Conservation (phyloP, 169 alveolate genomes). For the Theileria annulata region DNA sequence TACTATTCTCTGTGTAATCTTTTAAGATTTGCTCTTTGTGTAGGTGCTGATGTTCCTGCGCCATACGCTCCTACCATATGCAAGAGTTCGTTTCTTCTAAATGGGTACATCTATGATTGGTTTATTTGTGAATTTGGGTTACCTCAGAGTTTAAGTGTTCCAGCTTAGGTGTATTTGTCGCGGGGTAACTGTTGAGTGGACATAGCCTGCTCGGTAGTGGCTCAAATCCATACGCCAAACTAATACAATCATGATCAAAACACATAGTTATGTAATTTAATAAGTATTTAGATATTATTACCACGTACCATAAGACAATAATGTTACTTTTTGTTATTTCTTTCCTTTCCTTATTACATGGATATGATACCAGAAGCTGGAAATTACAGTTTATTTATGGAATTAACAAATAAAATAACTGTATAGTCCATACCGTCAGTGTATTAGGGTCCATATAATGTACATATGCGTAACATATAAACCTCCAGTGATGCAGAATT, state of each 20-base stretch:
- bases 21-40: slow-evolving; percentile 42
- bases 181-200: slow-evolving; percentile 13
- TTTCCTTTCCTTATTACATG: not conserved
- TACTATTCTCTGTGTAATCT: slow-evolving; percentile 10
- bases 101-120: slow-evolving; percentile 46
- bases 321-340: slow-evolving; percentile 25
- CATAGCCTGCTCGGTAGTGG: slow-evolving; percentile 30
- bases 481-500: slow-evolving; percentile 33
- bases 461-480: slow-evolving; percentile 47
- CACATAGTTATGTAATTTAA: too few relatives aligned
- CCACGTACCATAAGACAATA: slow-evolving; percentile 45
- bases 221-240: slow-evolving; percentile 46
- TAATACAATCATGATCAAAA: not conserved
- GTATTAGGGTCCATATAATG: slow-evolving; percentile 47
- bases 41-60: slow-evolving; percentile 59
- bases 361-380: slow-evolving; percentile 41
- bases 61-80: slow-evolving; percentile 65
- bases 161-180: not conserved
- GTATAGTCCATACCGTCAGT: slow-evolving; percentile 32
- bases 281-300: too few relatives aligned
- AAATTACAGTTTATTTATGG: too few relatives aligned
- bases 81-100: slow-evolving; percentile 53
- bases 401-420: too few relatives aligned
- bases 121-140: not conserved
- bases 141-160: slow-evolving; percentile 47